A percentile compares a stretch with the other conserved stretches of the same genome.
phyloP scores from a whole-genome alignment of 495 filamentous ascomycete species.

The Hypoxylon rickii region DNA sequence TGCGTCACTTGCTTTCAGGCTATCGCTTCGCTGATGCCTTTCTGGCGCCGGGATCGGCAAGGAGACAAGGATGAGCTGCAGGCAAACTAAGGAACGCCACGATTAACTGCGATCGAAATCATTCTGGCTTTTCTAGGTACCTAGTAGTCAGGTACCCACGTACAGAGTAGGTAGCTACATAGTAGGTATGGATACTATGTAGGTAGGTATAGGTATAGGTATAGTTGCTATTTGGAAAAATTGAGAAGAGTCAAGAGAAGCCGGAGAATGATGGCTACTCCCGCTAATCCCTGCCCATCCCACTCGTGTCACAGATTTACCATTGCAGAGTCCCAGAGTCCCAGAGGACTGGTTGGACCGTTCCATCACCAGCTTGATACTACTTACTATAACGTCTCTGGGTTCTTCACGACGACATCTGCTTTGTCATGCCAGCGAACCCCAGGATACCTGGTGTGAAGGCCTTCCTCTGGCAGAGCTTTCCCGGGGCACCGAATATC shows the following conservation, averaged over 20 bases:
- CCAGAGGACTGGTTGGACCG: constrained; percentile 34
- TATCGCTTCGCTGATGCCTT: constrained; percentile 32
- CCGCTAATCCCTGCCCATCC: constrained; percentile 23
- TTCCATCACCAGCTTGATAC: constrained; percentile 23
- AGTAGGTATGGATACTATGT: too few relatives aligned
- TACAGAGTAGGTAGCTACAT: too few relatives aligned
- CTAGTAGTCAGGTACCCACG: not conserved
- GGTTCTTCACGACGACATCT: constrained; percentile 14
- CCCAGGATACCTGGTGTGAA: constrained; percentile 2
- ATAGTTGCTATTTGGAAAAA: constrained; percentile 33
- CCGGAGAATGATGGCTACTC: constrained; percentile 24
- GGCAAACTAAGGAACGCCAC: constrained; percentile 18
- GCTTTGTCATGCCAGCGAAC: constrained; percentile 9
- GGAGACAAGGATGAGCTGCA: constrained; percentile 33
- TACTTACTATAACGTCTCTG: constrained; percentile 12
- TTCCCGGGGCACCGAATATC: constrained; percentile 22
- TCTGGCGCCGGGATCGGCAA: constrained; percentile 36
- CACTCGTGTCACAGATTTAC: constrained; percentile 22
- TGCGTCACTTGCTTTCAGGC: constrained; percentile 28
- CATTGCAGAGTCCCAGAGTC: constrained; percentile 29
- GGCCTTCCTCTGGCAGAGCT: constrained; percentile 6
- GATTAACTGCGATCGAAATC: constrained; percentile 21
- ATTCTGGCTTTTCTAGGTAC: not conserved
- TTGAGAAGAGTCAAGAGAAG: constrained; percentile 4
- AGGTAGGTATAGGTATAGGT: not conserved